Evolutionary conservation across 2,329 filamentous ascomycete genomes (phyloP).

Genomic region (Tolypocladium amazonense): DNA sequence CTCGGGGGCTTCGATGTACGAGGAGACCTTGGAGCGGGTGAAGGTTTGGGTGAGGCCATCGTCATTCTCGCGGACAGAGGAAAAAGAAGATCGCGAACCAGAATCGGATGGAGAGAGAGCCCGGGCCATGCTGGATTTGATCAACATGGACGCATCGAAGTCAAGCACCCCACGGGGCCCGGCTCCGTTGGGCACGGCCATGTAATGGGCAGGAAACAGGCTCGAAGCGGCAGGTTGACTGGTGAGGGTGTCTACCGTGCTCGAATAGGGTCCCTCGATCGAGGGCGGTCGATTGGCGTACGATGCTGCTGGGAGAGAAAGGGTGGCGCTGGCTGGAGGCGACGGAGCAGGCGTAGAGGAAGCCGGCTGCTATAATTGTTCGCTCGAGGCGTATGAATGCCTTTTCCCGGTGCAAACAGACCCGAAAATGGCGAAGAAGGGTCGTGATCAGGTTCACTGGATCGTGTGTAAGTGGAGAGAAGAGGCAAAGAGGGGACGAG

Average conservation of each 20-base stretch:
- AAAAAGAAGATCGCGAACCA: slow-evolving; percentile 45
- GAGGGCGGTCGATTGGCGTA: background rate
- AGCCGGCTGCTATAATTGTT: background rate
- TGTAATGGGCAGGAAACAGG: slow-evolving; percentile 8
- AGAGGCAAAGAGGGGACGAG: background rate
- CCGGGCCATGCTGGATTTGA: slow-evolving; percentile 26
- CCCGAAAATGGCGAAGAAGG: background rate
- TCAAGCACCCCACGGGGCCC: slow-evolving; percentile 17
- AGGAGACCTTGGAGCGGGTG: slow-evolving; percentile 51
- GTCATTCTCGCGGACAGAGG: slow-evolving; percentile 51
- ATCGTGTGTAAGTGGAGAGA: background rate
- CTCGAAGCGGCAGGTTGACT: background rate
- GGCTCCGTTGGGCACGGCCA: slow-evolving; percentile 15
- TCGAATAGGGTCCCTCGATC: background rate
- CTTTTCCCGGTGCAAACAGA: background rate
- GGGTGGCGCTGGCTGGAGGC: background rate
- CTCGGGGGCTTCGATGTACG: slow-evolving; percentile 39
- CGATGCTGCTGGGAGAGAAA: background rate
- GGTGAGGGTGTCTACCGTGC: background rate
- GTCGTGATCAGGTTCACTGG: background rate
- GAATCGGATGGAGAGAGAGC: slow-evolving; percentile 26
- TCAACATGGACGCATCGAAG: slow-evolving; percentile 22
- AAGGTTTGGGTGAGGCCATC: slow-evolving; percentile 51
- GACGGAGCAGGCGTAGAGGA: background rate
- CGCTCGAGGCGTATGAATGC: background rate